phyloP scores from a whole-genome alignment of 768 basidiomycete species.

The Amyloporia xantha region DNA sequence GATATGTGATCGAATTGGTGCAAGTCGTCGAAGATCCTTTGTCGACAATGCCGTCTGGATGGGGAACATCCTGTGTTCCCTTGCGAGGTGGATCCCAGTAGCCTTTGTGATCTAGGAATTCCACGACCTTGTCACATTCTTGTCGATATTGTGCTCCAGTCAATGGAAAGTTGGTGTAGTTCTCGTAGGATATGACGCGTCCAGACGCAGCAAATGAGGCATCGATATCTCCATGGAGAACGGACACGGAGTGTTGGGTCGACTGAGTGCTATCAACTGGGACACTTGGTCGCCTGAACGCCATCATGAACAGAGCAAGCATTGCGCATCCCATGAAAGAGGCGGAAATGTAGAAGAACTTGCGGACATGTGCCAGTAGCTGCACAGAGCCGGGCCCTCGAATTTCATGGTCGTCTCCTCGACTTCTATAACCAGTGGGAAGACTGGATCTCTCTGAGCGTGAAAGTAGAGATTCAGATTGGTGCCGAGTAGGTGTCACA shows the following conservation, averaged over 20 bases:
- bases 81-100: conserved; percentile 41
- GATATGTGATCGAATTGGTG: conserved; percentile 62
- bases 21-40: conserved; percentile 30
- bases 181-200: conserved; percentile 44
- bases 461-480: conserved; percentile 41
- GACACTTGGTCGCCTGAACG: conserved; percentile 42
- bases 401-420: conserved; percentile 33
- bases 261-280: conserved; percentile 38
- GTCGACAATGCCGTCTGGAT: conserved; percentile 24
- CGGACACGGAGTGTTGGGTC: conserved; percentile 9
- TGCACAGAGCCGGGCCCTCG: background rate
- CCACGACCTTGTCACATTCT: conserved; percentile 47
- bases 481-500: conserved; percentile 16
- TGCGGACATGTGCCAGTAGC: background rate
- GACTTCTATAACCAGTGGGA: conserved; percentile 34
- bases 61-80: conserved; percentile 25
- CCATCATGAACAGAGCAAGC: conserved; percentile 40
- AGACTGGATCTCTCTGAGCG: conserved; percentile 32
- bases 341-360: conserved; percentile 27
- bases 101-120: conserved; percentile 38
- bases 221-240: conserved; percentile 19
- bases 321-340: conserved; percentile 38
- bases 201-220: conserved; percentile 9
- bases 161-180: conserved; percentile 54
- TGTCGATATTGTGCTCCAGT: conserved; percentile 46